Conservation (phyloP, 345 rosid genomes). For the Eucalyptus sideroxylon region DNA sequence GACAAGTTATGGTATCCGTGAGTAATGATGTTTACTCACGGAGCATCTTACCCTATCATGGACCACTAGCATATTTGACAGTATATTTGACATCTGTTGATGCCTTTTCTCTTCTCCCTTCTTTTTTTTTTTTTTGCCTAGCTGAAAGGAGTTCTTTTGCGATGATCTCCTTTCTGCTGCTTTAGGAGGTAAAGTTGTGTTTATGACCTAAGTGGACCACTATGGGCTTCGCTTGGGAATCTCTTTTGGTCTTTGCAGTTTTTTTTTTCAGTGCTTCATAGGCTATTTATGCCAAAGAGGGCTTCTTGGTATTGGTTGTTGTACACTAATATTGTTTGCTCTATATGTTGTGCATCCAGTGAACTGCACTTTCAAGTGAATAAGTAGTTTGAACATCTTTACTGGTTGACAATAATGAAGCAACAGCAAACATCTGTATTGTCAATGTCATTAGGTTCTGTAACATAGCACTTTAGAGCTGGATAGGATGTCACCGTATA, state of each 20-base stretch:
- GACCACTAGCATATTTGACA: background rate
- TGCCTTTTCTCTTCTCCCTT: background rate
- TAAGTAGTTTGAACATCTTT: background rate
- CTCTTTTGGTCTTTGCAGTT: background rate
- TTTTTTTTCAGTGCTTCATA: background rate
- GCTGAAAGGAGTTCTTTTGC: background rate
- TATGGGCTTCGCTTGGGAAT: background rate
- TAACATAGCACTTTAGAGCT: background rate
- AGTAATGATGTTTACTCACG: background rate
- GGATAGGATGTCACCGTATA: background rate
- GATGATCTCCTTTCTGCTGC: background rate
- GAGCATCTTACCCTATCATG: no score
- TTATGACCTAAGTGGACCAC: background rate
- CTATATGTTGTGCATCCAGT: background rate
- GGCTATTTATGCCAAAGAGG: background rate
- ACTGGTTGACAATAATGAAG: background rate
- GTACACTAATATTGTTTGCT: background rate
- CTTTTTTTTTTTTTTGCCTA: background rate
- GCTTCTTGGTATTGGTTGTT: background rate
- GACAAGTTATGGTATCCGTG: background rate
- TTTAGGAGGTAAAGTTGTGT: background rate
- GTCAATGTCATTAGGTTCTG: background rate
- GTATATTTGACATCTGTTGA: no score
- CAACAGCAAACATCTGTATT: background rate
- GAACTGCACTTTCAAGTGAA: background rate